Evolutionary conservation across 805 yeast species (phyloP).

Genomic region (Vanderwaltozyma tropicalis): DNA sequence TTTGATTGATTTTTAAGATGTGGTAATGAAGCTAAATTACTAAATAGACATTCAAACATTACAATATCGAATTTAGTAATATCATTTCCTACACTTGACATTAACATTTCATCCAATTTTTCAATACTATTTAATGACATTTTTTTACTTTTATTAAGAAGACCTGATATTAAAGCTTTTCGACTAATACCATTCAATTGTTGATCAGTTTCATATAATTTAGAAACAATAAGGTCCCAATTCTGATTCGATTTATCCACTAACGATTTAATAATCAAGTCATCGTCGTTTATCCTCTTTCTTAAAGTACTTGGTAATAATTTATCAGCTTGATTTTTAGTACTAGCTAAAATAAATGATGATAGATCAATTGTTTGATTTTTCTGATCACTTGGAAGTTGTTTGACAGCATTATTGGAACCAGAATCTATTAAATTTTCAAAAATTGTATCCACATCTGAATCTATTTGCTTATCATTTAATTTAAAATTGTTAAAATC

Average conservation of each 20-base stretch:
- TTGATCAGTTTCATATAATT: slow-evolving; percentile 7
- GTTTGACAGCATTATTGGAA: not conserved
- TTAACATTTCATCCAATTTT: slow-evolving; percentile 20
- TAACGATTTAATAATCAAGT: slow-evolving; percentile 14
- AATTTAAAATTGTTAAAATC: too few relatives aligned
- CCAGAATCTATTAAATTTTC: not conserved
- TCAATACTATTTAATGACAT: slow-evolving; percentile 20
- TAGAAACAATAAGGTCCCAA: slow-evolving; percentile 21
- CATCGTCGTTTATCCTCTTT: slow-evolving; percentile 16
- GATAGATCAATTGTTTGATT: slow-evolving; percentile 6
- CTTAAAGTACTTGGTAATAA: slow-evolving; percentile 15
- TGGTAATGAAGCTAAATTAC: slow-evolving; percentile 10
- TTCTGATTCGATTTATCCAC: slow-evolving; percentile 14
- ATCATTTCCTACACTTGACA: slow-evolving; percentile 10
- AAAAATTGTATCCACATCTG: slow-evolving; percentile 3
- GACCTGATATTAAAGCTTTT: not conserved
- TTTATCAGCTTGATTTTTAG: slow-evolving; percentile 7
- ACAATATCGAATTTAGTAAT: slow-evolving; percentile 4
- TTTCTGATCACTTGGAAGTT: not conserved
- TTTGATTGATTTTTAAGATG: not conserved
- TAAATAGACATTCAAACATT: slow-evolving; percentile 21
- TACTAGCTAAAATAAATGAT: slow-evolving; percentile 9
- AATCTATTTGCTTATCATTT: not conserved
- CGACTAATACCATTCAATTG: slow-evolving; percentile 8
- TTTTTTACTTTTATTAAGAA: slow-evolving; percentile 6